Evolutionary conservation across 2,329 filamentous ascomycete genomes (phyloP).

Genomic region (Cucurbitaria berberidis): DNA sequence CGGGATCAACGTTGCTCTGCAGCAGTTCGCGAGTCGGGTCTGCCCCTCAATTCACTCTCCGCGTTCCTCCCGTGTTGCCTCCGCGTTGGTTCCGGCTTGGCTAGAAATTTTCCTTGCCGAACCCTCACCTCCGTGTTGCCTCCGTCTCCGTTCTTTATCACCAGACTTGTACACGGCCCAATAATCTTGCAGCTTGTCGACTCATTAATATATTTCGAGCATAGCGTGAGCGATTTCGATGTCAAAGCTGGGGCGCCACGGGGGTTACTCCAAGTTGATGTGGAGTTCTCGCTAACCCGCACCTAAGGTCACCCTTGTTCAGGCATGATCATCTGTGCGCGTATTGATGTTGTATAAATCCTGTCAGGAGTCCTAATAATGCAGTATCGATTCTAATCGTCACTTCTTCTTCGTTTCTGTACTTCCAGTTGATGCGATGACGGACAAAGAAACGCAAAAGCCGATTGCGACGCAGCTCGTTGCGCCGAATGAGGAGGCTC

Average conservation of each 20-base stretch:
- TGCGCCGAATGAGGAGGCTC: slow-evolving; percentile 34
- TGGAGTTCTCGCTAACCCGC: slow-evolving; percentile 25
- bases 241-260: slow-evolving; percentile 10
- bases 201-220: slow-evolving; percentile 1
- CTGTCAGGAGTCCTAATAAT: background rate
- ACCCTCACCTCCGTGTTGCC: background rate
- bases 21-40: slow-evolving; percentile 3
- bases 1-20: slow-evolving; percentile 2
- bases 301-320: slow-evolving; percentile 6
- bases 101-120: background rate
- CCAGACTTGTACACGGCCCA: background rate
- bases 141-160: background rate
- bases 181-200: background rate
- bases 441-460: slow-evolving; percentile 24
- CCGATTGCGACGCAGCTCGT: slow-evolving; percentile 17
- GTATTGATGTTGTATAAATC: slow-evolving; percentile 19
- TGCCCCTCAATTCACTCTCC: background rate
- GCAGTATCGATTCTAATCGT: background rate
- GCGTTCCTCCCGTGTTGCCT: slow-evolving; percentile 6
- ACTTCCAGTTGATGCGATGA: slow-evolving; percentile 16
- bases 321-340: slow-evolving; percentile 22
- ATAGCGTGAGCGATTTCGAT: slow-evolving; percentile 7
- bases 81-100: slow-evolving; percentile 32
- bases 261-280: slow-evolving; percentile 8
- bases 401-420: background rate